A percentile compares a stretch with the other conserved stretches of the same genome.
phyloP scores from a whole-genome alignment of 176 grass and related monocot genomes.

The Thalia dealbata region DNA sequence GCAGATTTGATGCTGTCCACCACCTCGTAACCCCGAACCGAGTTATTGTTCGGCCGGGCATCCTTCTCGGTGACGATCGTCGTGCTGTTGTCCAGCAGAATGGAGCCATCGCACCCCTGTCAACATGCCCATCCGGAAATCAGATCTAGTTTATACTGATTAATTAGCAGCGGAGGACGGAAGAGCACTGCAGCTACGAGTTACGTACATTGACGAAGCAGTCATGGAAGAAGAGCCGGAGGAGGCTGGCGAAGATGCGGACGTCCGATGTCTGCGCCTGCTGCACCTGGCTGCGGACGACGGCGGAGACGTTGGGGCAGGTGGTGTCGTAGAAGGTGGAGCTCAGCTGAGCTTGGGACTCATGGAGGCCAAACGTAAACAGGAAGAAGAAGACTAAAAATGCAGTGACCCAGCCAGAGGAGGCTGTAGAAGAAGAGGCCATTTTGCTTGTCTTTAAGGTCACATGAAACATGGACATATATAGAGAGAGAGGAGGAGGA shows the following conservation, averaged over 20 bases:
- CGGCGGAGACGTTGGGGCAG: constrained; percentile 42
- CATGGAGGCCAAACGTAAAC: not conserved
- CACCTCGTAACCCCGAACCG: constrained; percentile 6
- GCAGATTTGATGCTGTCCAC: constrained; percentile 11
- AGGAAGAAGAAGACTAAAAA: not conserved
- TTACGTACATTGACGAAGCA: constrained; percentile 60
- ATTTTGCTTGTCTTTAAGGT: not conserved
- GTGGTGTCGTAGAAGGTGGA: constrained; percentile 41
- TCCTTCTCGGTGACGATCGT: constrained; percentile 3
- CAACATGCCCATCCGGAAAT: not conserved
- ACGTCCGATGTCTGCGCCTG: constrained; percentile 42
- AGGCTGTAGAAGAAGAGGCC: not conserved
- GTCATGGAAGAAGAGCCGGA: constrained; percentile 78
- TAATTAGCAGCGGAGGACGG: not conserved
- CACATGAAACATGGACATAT: no score
- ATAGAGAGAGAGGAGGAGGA: no score
- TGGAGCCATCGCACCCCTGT: constrained; percentile 14
- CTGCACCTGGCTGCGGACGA: constrained; percentile 35
- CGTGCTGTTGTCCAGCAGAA: constrained; percentile 2
- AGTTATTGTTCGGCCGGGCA: not conserved
- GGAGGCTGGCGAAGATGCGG: constrained; percentile 60
- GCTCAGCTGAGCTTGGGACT: constrained; percentile 28
- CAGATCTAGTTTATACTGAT: not conserved
- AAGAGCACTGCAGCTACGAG: no score
- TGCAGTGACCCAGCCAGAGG: not conserved